Evolutionary conservation across 768 basidiomycete genomes (phyloP), one percentile per base, ranked within the genome.

Genomic region (Amyloporia xantha): DNA sequence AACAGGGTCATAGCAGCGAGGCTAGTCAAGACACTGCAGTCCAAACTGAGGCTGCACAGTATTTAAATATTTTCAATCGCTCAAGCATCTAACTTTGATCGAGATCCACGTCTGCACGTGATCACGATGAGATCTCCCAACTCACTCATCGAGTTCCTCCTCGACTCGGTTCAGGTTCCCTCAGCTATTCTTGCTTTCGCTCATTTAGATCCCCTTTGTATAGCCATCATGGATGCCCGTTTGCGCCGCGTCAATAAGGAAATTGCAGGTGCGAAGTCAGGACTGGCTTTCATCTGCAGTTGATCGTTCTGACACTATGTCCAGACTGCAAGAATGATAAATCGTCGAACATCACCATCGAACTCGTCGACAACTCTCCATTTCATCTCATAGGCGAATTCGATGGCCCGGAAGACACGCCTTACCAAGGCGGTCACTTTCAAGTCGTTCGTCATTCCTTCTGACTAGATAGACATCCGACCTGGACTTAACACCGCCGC

Each of bases 291-390:
- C n/a, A n/a, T n/a, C n/a, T n/a, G n/a, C n/a, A 45, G 39, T 27
- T 47, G 26, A 39, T 17, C 30, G 15, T 7, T 33, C 30, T 33
- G 15, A n/a, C 41, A 11, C n/a, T 11, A 19, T 20, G 9, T 26
- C 5, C 7, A 93, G 92, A 95, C 68, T 93, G 91, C 77, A 91
- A 93, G 75, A 93, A 88, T 66, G 94, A 97, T 74, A 91, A 85
- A 75, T 78, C 84, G 15, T 91, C 91, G 23, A 81, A 80, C 50
- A 91, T 97, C 68, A 75, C 68, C 56, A 87, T 97, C 60, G 87
- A 91, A 40, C 83, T 91, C 66, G 70, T 95, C 62, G 90, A 91
- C 65, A 82, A 90, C 56, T 89, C 84, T 4, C 90, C 90, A 0
- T 95, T 91, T 62, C 94, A 97, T 63, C 79, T 97, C 35, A 86